Conservation (phyloP, 2,329 filamentous ascomycete species). For the Penicillium sp. region DNA sequence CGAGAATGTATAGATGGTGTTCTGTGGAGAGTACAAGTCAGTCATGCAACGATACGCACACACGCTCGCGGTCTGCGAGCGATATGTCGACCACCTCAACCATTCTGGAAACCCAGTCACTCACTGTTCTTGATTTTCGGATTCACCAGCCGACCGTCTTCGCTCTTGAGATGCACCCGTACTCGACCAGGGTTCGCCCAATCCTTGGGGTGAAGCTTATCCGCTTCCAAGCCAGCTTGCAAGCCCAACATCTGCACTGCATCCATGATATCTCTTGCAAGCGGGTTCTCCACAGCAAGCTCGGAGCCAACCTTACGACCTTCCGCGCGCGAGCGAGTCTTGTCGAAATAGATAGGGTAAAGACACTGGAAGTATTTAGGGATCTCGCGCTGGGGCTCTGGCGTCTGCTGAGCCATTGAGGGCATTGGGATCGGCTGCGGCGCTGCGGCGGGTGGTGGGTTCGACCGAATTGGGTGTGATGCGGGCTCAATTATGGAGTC, state of each 20-base stretch:
- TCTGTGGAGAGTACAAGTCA: conserved; percentile 47
- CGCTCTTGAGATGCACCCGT: conserved; percentile 68
- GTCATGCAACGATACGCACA: background rate
- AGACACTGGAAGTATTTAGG: conserved; percentile 82
- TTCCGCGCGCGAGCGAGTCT: conserved; percentile 63
- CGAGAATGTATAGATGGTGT: conserved; percentile 81
- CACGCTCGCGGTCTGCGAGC: background rate
- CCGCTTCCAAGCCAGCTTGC: conserved; percentile 75
- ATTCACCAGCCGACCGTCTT: conserved; percentile 53
- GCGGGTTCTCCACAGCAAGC: conserved; percentile 78
- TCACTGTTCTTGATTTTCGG: conserved; percentile 65
- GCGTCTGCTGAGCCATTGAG: conserved; percentile 18
- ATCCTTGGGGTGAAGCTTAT: conserved; percentile 92
- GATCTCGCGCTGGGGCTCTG: conserved; percentile 54
- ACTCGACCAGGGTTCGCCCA: conserved; percentile 96
- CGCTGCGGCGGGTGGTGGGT: conserved; percentile 11
- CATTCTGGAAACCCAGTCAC: conserved; percentile 29
- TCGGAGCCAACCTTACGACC: conserved; percentile 75
- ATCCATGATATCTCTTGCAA: conserved; percentile 85
- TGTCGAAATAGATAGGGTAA: conserved; percentile 96
- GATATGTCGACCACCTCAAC: background rate
- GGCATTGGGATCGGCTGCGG: background rate
- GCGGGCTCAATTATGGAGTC: conserved; percentile 42
- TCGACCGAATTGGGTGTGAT: conserved; percentile 2
- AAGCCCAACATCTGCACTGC: conserved; percentile 72